Percentiles rank a stretch among this genome's conserved stretches.
Conservation (phyloP, 371 early-diverging fungal genomes). For the Mortierella sp. region DNA sequence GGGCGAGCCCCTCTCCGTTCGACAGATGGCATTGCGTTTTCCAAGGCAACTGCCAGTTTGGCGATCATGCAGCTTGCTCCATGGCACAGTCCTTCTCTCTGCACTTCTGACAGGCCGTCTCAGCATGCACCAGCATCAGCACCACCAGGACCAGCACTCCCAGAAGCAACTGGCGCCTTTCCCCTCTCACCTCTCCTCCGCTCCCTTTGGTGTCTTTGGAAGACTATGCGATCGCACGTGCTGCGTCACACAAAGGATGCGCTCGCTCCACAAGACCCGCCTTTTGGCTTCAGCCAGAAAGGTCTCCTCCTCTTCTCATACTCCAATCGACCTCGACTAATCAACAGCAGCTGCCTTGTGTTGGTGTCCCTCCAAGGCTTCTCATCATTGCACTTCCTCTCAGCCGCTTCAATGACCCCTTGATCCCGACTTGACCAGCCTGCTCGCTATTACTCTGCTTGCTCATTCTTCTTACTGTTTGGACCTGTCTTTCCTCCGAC, state of each 20-base stretch:
- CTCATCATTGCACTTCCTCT: background rate
- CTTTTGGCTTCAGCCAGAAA: background rate
- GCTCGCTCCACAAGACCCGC: background rate
- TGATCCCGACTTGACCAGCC: conserved; percentile 5
- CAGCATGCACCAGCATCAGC: too few species aligned
- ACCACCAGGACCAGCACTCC: too few species aligned
- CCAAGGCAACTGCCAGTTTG: too few species aligned
- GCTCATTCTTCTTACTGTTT: background rate
- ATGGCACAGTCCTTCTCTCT: too few species aligned
- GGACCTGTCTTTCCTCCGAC: background rate
- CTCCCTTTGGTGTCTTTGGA: too few species aligned
- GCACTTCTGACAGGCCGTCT: too few species aligned
- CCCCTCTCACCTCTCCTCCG: too few species aligned
- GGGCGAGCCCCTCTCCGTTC: too few species aligned
- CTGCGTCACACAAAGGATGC: conserved; percentile 2
- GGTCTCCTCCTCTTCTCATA: background rate
- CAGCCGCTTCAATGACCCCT: conserved; percentile 14
- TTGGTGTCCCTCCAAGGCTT: too few species aligned
- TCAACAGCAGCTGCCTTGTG: background rate
- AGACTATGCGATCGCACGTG: background rate
- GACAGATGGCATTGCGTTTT: too few species aligned
- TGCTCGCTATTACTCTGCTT: background rate
- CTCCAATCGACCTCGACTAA: background rate
- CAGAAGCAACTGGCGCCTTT: too few species aligned
- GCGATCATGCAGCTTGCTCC: too few species aligned